Base-by-base conservation (phyloP, 1,139 yeast genomes). In the Pichia sp. region DNA sequence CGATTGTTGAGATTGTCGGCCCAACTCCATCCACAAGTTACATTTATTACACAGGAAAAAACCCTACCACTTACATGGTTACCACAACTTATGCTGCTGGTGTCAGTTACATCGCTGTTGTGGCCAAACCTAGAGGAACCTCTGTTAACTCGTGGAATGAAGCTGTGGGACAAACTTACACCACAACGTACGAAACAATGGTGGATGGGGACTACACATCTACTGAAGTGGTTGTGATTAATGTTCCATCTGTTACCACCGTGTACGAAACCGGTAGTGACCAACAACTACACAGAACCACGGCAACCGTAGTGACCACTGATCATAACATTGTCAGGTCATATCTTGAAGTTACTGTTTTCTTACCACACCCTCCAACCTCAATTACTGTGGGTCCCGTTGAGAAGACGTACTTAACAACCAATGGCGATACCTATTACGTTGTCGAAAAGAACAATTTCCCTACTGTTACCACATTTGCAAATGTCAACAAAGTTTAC, bases 1-100 rank as follows among this genome's bases (percentile, higher is more conserved):
- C 40, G 3, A 31, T 15, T 6, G 22, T 31, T 22, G 27, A 34
- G 25, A 35, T 38, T 9, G 17, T 21, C 21, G 41, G 41, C 19
- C 41, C 41, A 13, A 4, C 35, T n/a, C 26, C 25, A 16, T 15
- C 34, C 12, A 37, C 40, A 8, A 9, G 21, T 12, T 24, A 29
- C 10, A n/a, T 6, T 7, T 34, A 18, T 16, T 16, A 22, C 8
- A 23, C 30, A 17, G 29, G 32, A 17, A 19, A 17, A 17, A 10
- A 26, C 16, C 22, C 29, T 2, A 16, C 34, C 9, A 33, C 37
- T 6, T 29, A 16, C 13, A 28, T 32, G 35, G 28, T 25, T 9
- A 33, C 36, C 11, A 29, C 19, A 2, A 31, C 39, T 8, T n/a
- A 30, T 11, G 34, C 37, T 5, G 19, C 29, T 4, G n/a, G n/a